phyloP scores from a whole-genome alignment of 2,329 filamentous ascomycete genomes.

The Sporothrix curviconia region DNA sequence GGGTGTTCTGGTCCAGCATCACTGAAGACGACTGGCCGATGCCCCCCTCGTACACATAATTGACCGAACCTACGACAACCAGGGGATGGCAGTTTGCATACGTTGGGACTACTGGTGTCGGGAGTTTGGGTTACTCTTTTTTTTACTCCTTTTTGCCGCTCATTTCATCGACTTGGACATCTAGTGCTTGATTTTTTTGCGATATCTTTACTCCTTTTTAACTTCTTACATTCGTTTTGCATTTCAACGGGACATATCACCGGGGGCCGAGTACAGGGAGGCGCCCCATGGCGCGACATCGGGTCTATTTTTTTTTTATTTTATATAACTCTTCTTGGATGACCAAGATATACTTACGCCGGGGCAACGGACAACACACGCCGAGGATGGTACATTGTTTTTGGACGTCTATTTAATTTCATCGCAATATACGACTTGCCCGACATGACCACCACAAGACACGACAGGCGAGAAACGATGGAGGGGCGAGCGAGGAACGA shows the following conservation, averaged over 20 bases:
- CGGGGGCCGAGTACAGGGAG: slow-evolving; percentile 2
- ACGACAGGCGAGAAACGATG: neutral
- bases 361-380: too few relatives aligned
- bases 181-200: neutral
- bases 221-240: slow-evolving; percentile 11
- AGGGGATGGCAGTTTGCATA: too few relatives aligned
- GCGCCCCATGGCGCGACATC: slow-evolving; percentile 4
- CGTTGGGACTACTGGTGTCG: neutral
- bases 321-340: neutral
- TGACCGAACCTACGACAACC: too few relatives aligned
- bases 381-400: neutral
- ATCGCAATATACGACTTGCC: neutral
- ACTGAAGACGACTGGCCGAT: slow-evolving; percentile 97
- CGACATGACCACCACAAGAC: neutral
- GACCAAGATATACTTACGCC: neutral
- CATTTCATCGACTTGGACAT: too few relatives aligned
- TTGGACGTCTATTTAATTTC: neutral
- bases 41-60: slow-evolving; percentile 32
- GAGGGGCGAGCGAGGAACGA: neutral
- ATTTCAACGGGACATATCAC: slow-evolving; percentile 8
- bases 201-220: neutral
- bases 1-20: slow-evolving; percentile 98
- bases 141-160: too few relatives aligned
- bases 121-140: too few relatives aligned
- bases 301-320: neutral